Base-by-base conservation (phyloP, 768 basidiomycete genomes). In the Russula dissimulans region DNA sequence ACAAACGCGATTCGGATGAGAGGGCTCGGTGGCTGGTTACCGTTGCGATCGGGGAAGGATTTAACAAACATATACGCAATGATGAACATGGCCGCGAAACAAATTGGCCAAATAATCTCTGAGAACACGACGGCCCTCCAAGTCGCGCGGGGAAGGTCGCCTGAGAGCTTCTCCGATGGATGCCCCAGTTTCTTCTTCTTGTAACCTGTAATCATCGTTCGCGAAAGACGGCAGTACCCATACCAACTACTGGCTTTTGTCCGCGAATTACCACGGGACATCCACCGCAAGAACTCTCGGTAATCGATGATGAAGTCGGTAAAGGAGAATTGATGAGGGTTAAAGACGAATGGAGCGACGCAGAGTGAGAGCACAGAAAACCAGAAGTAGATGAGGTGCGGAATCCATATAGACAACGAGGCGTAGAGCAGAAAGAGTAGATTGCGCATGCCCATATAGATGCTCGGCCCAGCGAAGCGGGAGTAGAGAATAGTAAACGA, bases 241-340 rank as follows among this genome's bases (percentile, higher is more conserved):
- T 98, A 95, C 97, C 97, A 99, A 65, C 91, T 95, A 75, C 95
- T 98, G 52, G 91, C 89, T 71, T 97, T 95, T 15, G 91, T 88
- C 68, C 93, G 79, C 49, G 97, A 97, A 74, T 98, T 99, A 58
- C 97, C 97, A 59, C 97, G 84, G 10, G 92, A 97, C 95, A 99
- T 98, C 97, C 97, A 99, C 50, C 97, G 86, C 50, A 99, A 73
- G 79, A 95, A 97, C 71, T 99, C 97, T 58, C 97, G 87, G 72
- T 98, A 98, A 74, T 99, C 97, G 71, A 98, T 93, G 75, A 98
- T 88, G 75, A 95, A 99, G 75, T 99, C 97, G 67, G 91, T 75
- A 71, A 87, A 91, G 10, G 92, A 91, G 81, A 98, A 99, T 73
- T 98, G 97, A 74, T 99, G 95, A n/a, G 97, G 97, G 75, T 99